phyloP scores from a whole-genome alignment of 352 stramenopile genomes.

The Globisporangium uncinulatum region DNA sequence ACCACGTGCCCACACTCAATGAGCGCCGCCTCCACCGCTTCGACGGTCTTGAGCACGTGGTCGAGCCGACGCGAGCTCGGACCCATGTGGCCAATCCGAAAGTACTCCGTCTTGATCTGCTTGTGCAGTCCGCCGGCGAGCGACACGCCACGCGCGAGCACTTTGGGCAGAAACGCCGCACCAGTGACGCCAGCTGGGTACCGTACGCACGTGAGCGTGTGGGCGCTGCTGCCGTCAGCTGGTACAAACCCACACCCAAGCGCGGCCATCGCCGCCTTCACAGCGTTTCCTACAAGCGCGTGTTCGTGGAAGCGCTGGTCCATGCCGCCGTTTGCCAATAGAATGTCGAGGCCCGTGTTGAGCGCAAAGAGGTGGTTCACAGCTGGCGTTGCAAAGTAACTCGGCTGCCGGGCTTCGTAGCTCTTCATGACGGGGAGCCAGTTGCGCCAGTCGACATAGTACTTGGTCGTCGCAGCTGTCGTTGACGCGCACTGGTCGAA shows the following conservation, averaged over 20 bases:
- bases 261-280: conserved; percentile 65
- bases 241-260: conserved; percentile 63
- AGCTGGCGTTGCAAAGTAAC: conserved; percentile 73
- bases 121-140: conserved; percentile 71
- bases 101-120: conserved; percentile 83
- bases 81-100: conserved; percentile 82
- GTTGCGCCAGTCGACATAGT: conserved; percentile 77
- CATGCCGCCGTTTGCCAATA: conserved; percentile 71
- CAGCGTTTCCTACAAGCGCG: conserved; percentile 39
- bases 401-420: conserved; percentile 69
- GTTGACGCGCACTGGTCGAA: conserved; percentile 60
- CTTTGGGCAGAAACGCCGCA: conserved; percentile 69
- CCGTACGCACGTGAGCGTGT: conserved; percentile 72
- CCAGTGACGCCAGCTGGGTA: conserved; percentile 60
- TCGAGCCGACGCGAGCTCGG: conserved; percentile 69
- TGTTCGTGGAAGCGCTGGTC: conserved; percentile 76
- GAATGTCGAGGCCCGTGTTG: conserved; percentile 57
- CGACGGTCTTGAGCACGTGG: conserved; percentile 67
- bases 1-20: conserved; percentile 68
- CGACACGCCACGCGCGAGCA: conserved; percentile 62
- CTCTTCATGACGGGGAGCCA: conserved; percentile 84
- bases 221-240: conserved; percentile 34
- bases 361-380: conserved; percentile 77
- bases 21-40: conserved; percentile 64
- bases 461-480: conserved; percentile 47